These are phyloP conservation scores for Alternaria sp. DNA, from an alignment of 2,329 filamentous ascomycete species.

Conservation along the genomic window DNA sequence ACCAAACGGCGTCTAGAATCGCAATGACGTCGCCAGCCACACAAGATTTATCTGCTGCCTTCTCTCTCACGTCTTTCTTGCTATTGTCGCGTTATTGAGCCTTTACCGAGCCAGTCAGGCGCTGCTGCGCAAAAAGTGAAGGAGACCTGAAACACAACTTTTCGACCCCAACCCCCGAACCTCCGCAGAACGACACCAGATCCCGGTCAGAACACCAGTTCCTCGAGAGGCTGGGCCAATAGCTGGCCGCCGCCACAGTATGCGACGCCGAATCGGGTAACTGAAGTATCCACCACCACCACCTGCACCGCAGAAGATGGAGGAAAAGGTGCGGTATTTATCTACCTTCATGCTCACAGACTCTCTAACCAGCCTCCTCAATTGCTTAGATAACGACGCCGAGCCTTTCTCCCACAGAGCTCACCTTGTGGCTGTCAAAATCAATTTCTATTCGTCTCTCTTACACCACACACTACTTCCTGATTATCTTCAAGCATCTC, in stretches of 20 bases:
- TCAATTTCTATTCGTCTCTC: background rate
- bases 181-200: background rate
- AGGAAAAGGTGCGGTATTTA: background rate
- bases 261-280: background rate
- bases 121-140: background rate
- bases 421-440: background rate
- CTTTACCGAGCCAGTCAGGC: background rate
- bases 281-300: background rate
- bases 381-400: conserved; percentile 2
- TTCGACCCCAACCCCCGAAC: background rate
- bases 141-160: background rate
- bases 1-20: background rate
- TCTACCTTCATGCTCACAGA: background rate
- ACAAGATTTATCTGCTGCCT: background rate
- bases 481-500: background rate
- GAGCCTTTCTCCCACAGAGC: conserved; percentile 2
- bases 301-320: background rate
- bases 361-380: background rate
- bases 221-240: conserved; percentile 3
- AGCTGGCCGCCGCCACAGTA: background rate
- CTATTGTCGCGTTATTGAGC: background rate
- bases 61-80: background rate
- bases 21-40: background rate
- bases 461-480: background rate
- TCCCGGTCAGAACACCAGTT: too few species aligned